These are phyloP conservation scores for Bromus sterilis DNA, from an alignment of 176 grass and related monocot species.

Conservation along the genomic window DNA sequence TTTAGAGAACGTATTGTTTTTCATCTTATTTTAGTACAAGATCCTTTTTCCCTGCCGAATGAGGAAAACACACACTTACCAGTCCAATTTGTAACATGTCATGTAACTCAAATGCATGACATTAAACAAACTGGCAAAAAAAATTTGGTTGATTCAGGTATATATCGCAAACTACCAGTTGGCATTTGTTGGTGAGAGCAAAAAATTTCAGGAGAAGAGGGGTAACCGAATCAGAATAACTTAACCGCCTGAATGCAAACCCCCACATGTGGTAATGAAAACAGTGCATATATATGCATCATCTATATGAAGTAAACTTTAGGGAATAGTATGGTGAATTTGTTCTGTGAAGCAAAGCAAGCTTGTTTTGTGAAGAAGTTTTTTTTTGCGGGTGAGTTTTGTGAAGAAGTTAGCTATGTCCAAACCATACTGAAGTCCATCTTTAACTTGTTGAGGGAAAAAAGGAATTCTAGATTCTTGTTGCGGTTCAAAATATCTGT, in stretches of 20 bases:
- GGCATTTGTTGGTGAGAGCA: not conserved
- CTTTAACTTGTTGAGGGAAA: not conserved
- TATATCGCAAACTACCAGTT: not conserved
- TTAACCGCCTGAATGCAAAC: not conserved
- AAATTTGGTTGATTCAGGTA: not conserved
- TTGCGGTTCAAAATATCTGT: not conserved
- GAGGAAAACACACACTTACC: not conserved
- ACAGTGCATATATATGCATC: not conserved
- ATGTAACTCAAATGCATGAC: not conserved
- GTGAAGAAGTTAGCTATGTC: not conserved
- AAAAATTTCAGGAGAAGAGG: not conserved
- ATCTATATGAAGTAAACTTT: not conserved
- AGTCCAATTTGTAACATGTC: not conserved
- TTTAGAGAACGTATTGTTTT: not conserved
- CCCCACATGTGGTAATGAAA: not conserved
- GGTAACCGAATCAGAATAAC: not conserved
- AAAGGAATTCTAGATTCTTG: not conserved
- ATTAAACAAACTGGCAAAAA: not conserved
- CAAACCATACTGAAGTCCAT: not conserved
- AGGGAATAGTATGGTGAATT: not conserved
- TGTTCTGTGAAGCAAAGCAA: not conserved
- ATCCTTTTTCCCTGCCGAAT: not conserved
- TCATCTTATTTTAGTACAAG: not conserved
- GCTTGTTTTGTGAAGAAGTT: too few relatives aligned
- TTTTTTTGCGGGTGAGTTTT: too few relatives aligned